Conservation (phyloP, 108 stramenopile genomes). For the Thalassiosira profunda region DNA sequence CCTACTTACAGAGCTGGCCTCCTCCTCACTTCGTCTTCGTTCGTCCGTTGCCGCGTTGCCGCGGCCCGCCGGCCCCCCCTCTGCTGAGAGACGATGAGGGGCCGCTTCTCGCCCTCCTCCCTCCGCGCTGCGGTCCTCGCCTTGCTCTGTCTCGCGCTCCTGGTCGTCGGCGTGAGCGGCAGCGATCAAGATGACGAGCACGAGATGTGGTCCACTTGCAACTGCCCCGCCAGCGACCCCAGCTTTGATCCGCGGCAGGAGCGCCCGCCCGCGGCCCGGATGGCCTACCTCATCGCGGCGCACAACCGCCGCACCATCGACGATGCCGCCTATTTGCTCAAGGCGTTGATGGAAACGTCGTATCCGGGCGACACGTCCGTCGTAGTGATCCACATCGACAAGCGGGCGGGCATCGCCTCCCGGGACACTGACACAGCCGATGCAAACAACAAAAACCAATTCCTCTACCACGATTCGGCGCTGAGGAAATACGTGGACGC, state of each 20-base stretch:
- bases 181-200: not conserved
- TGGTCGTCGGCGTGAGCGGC: too few species aligned
- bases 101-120: too few species aligned
- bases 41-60: too few species aligned
- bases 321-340: slow-evolving; percentile 70
- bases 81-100: too few species aligned
- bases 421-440: not conserved
- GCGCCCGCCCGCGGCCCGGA: slow-evolving; percentile 40
- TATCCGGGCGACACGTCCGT: slow-evolving; percentile 46
- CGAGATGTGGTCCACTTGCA: slow-evolving; percentile 30
- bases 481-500: slow-evolving; percentile 64
- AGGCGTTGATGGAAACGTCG: slow-evolving; percentile 65
- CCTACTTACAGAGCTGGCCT: too few species aligned
- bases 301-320: slow-evolving; percentile 84
- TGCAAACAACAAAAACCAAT: slow-evolving; percentile 13
- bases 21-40: too few species aligned
- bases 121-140: too few species aligned
- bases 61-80: too few species aligned
- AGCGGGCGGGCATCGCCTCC: slow-evolving; percentile 32
- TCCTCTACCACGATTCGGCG: slow-evolving; percentile 46
- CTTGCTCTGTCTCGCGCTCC: too few species aligned
- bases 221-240: slow-evolving; percentile 25
- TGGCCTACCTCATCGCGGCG: slow-evolving; percentile 81
- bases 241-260: not conserved
- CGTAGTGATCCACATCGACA: slow-evolving; percentile 85